Evolutionary conservation across 139 green algal genomes (phyloP).

Genomic region (Chlamydomonas sp.): DNA sequence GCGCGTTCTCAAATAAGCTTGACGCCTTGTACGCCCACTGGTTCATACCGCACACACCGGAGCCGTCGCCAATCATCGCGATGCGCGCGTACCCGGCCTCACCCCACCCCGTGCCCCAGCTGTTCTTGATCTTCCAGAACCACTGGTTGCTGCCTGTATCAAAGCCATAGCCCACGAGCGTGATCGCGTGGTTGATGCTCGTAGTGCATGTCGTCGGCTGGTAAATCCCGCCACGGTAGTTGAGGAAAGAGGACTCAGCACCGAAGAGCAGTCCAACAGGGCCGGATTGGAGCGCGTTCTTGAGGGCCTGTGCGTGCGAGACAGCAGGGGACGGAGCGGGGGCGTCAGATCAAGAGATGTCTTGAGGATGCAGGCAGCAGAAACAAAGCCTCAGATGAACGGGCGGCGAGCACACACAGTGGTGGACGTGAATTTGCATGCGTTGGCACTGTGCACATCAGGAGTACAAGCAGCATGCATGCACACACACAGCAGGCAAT

Average conservation of each 20-base stretch:
- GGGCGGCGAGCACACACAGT: too few relatives aligned
- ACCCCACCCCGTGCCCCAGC: slow-evolving; percentile 81
- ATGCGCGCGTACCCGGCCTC: slow-evolving; percentile 71
- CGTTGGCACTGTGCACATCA: too few relatives aligned
- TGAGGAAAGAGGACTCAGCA: slow-evolving; percentile 1
- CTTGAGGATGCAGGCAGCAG: too few relatives aligned
- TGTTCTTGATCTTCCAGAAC: slow-evolving; percentile 95
- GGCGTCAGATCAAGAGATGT: too few relatives aligned
- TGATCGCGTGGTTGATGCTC: slow-evolving; percentile 16
- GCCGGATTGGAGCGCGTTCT: neutral
- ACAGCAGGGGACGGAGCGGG: too few relatives aligned
- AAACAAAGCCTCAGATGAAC: too few relatives aligned
- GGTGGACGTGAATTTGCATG: too few relatives aligned
- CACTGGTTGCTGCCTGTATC: neutral
- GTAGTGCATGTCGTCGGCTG: slow-evolving; percentile 2
- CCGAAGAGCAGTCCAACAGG: slow-evolving; percentile 9
- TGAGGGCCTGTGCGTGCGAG: too few relatives aligned
- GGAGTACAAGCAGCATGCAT: too few relatives aligned
- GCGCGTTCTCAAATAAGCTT: too few relatives aligned
- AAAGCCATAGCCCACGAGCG: slow-evolving; percentile 5
- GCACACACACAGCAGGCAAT: too few relatives aligned
- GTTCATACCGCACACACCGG: slow-evolving; percentile 16
- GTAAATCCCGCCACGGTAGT: slow-evolving; percentile 15
- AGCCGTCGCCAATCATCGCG: neutral
- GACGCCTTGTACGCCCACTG: too few relatives aligned